Conservation (phyloP, 164 flowering plant species). For the Tetrastigma voinierianum region DNA sequence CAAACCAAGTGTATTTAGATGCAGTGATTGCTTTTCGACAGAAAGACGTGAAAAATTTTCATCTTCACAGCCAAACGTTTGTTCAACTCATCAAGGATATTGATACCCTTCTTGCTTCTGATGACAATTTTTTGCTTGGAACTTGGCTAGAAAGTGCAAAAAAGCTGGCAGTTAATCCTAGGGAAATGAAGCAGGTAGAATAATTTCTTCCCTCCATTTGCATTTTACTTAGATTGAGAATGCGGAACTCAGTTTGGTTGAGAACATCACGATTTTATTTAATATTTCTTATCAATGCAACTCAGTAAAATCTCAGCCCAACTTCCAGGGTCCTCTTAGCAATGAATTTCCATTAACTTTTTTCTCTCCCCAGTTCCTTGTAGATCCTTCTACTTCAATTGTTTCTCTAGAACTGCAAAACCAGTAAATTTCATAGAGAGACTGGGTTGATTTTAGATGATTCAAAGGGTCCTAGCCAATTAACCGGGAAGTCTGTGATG, state of each 20-base stretch:
- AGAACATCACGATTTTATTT: not conserved
- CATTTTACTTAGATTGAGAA: not conserved
- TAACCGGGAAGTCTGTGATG: no score
- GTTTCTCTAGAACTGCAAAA: not conserved
- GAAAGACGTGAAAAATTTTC: constrained; percentile 48
- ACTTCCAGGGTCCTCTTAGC: no score
- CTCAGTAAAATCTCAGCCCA: no score
- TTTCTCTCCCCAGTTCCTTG: no score
- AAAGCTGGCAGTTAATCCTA: constrained; percentile 51
- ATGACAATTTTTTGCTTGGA: constrained; percentile 88
- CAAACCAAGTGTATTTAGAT: constrained; percentile 79
- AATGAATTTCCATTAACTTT: no score
- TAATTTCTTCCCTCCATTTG: constrained; percentile 1
- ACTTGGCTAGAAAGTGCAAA: constrained; percentile 93
- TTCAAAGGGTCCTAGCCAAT: no score
- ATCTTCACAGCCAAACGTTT: constrained; percentile 51
- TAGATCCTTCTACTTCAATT: not conserved
- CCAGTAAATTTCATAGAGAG: not conserved
- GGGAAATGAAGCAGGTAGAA: constrained; percentile 67
- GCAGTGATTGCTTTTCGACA: constrained; percentile 58
- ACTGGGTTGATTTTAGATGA: not conserved
- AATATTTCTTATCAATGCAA: no score
- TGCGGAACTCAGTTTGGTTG: not conserved
- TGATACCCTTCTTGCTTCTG: constrained; percentile 79
- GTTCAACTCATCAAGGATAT: constrained; percentile 74